A percentile compares a stretch with the other conserved stretches of the same genome.
Conservation (phyloP, 2,329 filamentous ascomycete species). For the Gaeumannomyces tritici region DNA sequence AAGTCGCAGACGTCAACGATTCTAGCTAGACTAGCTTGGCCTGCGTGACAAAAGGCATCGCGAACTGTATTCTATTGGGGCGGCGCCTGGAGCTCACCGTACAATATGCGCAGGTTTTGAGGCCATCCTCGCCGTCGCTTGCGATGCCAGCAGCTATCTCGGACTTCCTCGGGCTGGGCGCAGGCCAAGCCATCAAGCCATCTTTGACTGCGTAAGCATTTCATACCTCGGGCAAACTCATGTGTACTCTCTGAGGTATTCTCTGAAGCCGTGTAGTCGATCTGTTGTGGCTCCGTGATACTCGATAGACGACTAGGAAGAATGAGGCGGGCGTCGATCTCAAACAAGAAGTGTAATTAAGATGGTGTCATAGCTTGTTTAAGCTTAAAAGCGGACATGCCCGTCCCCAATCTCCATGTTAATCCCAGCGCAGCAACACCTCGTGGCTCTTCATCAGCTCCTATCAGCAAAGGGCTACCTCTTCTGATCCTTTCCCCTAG, state of each 20-base stretch:
- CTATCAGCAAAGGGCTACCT: not conserved
- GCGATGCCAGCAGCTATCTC: not conserved
- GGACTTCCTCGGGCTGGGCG: not conserved
- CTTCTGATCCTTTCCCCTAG: not conserved
- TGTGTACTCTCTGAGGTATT: no score
- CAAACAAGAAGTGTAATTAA: no score
- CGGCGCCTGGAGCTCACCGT: not conserved
- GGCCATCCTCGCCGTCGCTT: not conserved
- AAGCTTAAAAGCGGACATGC: not conserved
- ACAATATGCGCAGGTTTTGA: not conserved
- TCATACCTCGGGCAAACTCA: not conserved
- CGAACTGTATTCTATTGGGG: not conserved
- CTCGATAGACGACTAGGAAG: no score
- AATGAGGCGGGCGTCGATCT: not conserved
- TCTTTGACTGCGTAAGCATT: not conserved
- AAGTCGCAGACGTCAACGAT: not conserved
- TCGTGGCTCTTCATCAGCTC: not conserved
- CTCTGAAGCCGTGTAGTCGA: not conserved
- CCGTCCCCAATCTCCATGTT: not conserved
- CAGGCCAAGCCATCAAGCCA: not conserved
- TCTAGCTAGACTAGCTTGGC: not conserved
- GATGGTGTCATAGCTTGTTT: not conserved
- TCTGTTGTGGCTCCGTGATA: not conserved
- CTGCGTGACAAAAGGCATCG: not conserved
- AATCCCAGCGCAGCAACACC: not conserved